Evolutionary conservation across 805 yeast species (phyloP).

Genomic region (Wickerhamiella lipophila): DNA sequence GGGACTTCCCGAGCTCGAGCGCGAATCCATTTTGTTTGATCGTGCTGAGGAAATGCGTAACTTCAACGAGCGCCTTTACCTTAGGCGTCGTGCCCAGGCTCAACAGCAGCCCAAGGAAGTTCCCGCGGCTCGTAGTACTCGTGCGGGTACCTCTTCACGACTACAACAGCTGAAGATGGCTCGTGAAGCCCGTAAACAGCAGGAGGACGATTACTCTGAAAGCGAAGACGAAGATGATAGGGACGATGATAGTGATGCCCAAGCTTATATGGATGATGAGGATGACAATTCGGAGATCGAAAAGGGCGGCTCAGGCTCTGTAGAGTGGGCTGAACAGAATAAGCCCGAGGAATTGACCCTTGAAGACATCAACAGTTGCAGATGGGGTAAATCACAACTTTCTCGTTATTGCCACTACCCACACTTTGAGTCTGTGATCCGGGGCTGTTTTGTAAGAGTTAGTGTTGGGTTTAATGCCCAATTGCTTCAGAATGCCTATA

Average conservation of each 20-base stretch:
- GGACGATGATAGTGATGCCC: slow-evolving; percentile 29
- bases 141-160: slow-evolving; percentile 29
- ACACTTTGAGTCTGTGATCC: slow-evolving; percentile 55
- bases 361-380: slow-evolving; percentile 55
- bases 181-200: slow-evolving; percentile 40
- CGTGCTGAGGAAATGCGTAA: slow-evolving; percentile 87
- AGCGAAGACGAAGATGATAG: slow-evolving; percentile 30
- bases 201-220: slow-evolving; percentile 35
- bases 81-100: slow-evolving; percentile 59
- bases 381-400: slow-evolving; percentile 66
- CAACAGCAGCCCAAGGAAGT: slow-evolving; percentile 21
- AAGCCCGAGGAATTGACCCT: slow-evolving; percentile 37
- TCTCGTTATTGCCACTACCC: slow-evolving; percentile 71
- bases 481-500: slow-evolving; percentile 52
- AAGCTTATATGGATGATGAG: slow-evolving; percentile 26
- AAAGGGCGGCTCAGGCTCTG: slow-evolving; percentile 35
- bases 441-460: slow-evolving; percentile 69
- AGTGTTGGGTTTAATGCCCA: slow-evolving; percentile 62
- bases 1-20: slow-evolving; percentile 75
- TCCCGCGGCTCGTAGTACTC: slow-evolving; percentile 21
- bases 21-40: slow-evolving; percentile 83
- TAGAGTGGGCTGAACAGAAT: slow-evolving; percentile 38
- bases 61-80: slow-evolving; percentile 67
- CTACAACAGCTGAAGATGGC: slow-evolving; percentile 64
- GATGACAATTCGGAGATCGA: slow-evolving; percentile 27